phyloP scores from a whole-genome alignment of 768 basidiomycete species.

The Dentipellis sp. region DNA sequence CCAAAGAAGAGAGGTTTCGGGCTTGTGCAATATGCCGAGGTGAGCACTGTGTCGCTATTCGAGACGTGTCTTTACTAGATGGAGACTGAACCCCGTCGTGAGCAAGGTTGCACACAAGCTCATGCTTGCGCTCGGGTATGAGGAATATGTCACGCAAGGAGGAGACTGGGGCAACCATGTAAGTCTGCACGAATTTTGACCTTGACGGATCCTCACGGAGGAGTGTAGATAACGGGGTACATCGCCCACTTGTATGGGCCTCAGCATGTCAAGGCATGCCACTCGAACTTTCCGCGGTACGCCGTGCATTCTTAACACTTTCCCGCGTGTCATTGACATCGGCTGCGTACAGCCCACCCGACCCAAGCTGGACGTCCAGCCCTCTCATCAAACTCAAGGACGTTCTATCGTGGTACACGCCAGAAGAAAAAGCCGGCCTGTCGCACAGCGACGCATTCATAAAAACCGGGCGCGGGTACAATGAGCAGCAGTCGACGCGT shows the following conservation, averaged over 20 bases:
- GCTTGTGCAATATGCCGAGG: constrained; percentile 18
- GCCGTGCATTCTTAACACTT: constrained; percentile 5
- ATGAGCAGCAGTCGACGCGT: constrained; percentile 19
- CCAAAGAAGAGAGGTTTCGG: constrained; percentile 19
- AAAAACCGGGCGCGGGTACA: constrained; percentile 23
- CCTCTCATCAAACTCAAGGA: constrained; percentile 22
- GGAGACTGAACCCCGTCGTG: neutral
- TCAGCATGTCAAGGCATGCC: constrained; percentile 41
- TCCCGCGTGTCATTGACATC: no score
- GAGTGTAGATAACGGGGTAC: neutral
- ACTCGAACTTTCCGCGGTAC: constrained; percentile 39
- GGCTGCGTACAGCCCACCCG: constrained; percentile 9
- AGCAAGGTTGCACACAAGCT: constrained; percentile 16
- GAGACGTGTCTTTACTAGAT: neutral
- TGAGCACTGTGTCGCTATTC: neutral
- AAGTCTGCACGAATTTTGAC: neutral
- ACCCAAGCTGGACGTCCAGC: neutral
- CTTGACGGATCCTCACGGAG: neutral
- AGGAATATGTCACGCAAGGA: constrained; percentile 32
- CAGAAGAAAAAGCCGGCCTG: constrained; percentile 19
- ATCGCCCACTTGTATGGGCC: constrained; percentile 23
- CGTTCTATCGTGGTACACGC: constrained; percentile 21
- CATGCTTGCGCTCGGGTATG: constrained; percentile 22
- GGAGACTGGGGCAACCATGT: constrained; percentile 35
- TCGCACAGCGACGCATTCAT: constrained; percentile 14